Evolutionary conservation across 441 rosid species (phyloP).

Genomic region (Populus trichocarpa): DNA sequence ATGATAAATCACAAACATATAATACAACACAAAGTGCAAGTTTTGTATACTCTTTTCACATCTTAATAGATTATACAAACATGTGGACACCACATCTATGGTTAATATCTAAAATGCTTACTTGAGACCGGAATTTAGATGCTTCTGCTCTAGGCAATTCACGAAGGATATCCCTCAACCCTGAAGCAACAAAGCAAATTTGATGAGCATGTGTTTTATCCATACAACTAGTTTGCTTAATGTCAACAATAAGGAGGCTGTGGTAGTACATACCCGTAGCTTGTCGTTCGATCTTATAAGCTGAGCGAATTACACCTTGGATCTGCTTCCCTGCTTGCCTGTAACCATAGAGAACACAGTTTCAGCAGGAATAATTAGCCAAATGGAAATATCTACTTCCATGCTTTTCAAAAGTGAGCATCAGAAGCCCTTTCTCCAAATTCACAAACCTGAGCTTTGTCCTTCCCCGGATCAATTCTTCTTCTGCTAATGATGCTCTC

Average conservation of each 20-base stretch:
- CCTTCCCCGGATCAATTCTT: conserved; percentile 71
- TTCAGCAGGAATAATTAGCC: conserved; percentile 10
- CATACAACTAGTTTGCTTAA: conserved; percentile 6
- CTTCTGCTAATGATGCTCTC: conserved; percentile 67
- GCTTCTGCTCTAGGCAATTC: conserved; percentile 86
- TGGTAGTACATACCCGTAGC: conserved; percentile 52
- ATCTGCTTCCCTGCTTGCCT: conserved; percentile 96
- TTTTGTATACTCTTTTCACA: neutral
- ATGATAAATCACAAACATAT: neutral
- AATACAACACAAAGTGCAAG: neutral
- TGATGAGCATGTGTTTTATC: neutral
- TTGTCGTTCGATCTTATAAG: conserved; percentile 85
- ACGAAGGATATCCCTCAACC: conserved; percentile 66
- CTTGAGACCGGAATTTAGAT: conserved; percentile 68
- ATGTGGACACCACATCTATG: neutral
- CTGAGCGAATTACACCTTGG: conserved; percentile 54
- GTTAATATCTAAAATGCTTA: conserved; percentile 28
- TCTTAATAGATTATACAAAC: neutral
- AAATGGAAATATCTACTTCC: neutral
- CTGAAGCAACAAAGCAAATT: conserved; percentile 35
- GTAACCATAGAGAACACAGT: conserved; percentile 24
- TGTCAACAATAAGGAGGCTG: conserved; percentile 7
- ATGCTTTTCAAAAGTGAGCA: conserved; percentile 1
- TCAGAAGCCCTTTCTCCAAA: conserved; percentile 8
- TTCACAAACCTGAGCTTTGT: conserved; percentile 73